These are phyloP conservation scores for Trichoderma asperellum DNA, from an alignment of 2,329 filamentous ascomycete species.

Conservation along the genomic window DNA sequence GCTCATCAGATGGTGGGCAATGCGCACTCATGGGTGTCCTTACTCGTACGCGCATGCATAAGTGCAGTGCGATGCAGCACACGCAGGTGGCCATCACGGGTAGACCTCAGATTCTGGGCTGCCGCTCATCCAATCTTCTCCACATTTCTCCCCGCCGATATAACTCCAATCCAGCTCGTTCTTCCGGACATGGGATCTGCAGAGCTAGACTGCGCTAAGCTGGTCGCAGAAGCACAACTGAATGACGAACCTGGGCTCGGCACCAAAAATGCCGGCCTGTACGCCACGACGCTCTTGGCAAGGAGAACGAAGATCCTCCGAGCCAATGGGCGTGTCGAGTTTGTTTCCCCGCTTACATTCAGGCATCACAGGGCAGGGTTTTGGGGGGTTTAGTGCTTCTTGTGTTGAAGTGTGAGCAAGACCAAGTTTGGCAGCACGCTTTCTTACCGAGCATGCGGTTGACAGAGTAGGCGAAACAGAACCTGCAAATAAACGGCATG, in stretches of 20 bases:
- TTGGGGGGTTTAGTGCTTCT: background rate
- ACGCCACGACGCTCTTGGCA: background rate
- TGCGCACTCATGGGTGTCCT: background rate
- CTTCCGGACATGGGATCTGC: slow-evolving; percentile 6
- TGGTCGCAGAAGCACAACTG: slow-evolving; percentile 1
- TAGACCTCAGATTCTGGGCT: background rate
- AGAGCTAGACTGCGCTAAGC: slow-evolving; percentile 1
- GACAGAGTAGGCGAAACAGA: background rate
- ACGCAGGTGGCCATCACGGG: no score
- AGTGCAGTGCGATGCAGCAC: background rate
- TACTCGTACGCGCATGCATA: background rate
- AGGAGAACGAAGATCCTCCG: background rate
- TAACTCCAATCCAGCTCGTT: background rate
- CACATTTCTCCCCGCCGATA: background rate
- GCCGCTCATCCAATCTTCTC: background rate
- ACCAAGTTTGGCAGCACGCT: background rate
- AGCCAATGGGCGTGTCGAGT: background rate
- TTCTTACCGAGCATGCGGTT: background rate
- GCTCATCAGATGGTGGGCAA: background rate
- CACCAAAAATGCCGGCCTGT: background rate
- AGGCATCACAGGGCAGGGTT: background rate
- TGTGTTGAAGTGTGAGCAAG: background rate
- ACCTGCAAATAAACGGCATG: background rate
- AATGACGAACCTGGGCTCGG: slow-evolving; percentile 1
- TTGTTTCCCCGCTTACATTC: slow-evolving; percentile 5